A percentile compares a stretch with the other conserved stretches of the same genome.
These are phyloP conservation scores for Breynia disticha DNA, from an alignment of 441 rosid species.

Conservation along the genomic window DNA sequence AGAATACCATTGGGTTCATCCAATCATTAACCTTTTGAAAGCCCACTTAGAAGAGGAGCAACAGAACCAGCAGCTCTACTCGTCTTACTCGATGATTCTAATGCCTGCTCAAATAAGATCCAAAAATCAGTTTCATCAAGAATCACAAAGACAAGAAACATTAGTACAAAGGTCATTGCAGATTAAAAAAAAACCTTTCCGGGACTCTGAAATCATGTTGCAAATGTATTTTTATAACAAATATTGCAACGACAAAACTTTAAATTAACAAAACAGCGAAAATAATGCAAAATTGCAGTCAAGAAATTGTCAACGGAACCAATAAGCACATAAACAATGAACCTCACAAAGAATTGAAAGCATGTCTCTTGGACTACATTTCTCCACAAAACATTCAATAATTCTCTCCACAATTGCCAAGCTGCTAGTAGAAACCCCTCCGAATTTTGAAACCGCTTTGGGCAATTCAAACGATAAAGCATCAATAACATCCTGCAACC, in stretches of 20 bases:
- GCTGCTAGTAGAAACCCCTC: slow-evolving; percentile 36
- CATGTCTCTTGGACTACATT: slow-evolving; percentile 81
- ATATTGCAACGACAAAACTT: too few species aligned
- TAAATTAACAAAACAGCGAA: too few species aligned
- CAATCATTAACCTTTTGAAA: slow-evolving; percentile 54
- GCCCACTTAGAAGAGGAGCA: slow-evolving; percentile 60
- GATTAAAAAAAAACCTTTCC: too few species aligned
- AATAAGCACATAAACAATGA: slow-evolving; percentile 2
- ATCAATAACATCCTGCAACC: slow-evolving; percentile 50
- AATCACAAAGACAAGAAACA: too few species aligned
- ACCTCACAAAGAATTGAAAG: slow-evolving; percentile 83
- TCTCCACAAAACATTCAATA: slow-evolving; percentile 36
- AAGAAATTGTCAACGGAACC: neutral
- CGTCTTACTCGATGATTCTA: slow-evolving; percentile 37
- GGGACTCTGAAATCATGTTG: too few species aligned
- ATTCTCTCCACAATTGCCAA: slow-evolving; percentile 38
- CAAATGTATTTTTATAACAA: too few species aligned
- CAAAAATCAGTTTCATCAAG: slow-evolving; percentile 1
- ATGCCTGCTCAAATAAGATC: slow-evolving; percentile 49
- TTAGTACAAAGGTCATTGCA: too few species aligned
- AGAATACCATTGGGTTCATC: slow-evolving; percentile 2
- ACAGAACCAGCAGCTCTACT: slow-evolving; percentile 28
- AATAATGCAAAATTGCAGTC: neutral
- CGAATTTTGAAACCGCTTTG: slow-evolving; percentile 52
- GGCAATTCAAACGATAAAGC: slow-evolving; percentile 72